phyloP scores from a whole-genome alignment of 441 rosid species.

The Hura crepitans region DNA sequence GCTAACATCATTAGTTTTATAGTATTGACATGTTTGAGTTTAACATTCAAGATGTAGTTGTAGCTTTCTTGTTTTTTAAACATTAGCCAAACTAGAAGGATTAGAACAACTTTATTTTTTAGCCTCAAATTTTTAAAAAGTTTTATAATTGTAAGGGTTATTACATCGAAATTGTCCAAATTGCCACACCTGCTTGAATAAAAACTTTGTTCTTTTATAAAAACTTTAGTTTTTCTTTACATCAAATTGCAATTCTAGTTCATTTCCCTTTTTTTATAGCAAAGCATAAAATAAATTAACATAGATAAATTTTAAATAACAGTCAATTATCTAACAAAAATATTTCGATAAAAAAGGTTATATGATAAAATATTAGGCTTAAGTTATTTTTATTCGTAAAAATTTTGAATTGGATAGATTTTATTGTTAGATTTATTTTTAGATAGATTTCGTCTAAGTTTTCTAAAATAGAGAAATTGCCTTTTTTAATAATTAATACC shows the following conservation, averaged over 20 bases:
- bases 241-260: neutral
- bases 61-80: neutral
- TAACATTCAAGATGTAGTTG: conserved; percentile 5
- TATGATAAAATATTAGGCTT: too few relatives aligned
- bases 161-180: conserved; percentile 21
- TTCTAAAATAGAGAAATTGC: too few relatives aligned
- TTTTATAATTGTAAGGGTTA: neutral
- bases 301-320: too few relatives aligned
- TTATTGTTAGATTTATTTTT: too few relatives aligned
- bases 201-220: conserved; percentile 15
- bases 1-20: conserved; percentile 2
- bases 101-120: conserved; percentile 10
- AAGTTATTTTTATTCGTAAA: too few relatives aligned
- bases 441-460: too few relatives aligned
- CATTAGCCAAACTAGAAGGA: neutral
- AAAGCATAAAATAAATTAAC: too few relatives aligned
- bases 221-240: neutral
- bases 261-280: too few relatives aligned
- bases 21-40: neutral
- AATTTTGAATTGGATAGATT: too few relatives aligned
- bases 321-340: too few relatives aligned
- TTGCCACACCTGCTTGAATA: conserved; percentile 19
- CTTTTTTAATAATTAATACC: too few relatives aligned
- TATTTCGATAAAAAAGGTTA: too few relatives aligned
- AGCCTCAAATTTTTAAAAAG: conserved; percentile 2